A percentile compares a stretch with the other conserved stretches of the same genome.
These are phyloP conservation scores for Lactarius akahatsu DNA, from an alignment of 768 basidiomycete species.

Conservation along the genomic window DNA sequence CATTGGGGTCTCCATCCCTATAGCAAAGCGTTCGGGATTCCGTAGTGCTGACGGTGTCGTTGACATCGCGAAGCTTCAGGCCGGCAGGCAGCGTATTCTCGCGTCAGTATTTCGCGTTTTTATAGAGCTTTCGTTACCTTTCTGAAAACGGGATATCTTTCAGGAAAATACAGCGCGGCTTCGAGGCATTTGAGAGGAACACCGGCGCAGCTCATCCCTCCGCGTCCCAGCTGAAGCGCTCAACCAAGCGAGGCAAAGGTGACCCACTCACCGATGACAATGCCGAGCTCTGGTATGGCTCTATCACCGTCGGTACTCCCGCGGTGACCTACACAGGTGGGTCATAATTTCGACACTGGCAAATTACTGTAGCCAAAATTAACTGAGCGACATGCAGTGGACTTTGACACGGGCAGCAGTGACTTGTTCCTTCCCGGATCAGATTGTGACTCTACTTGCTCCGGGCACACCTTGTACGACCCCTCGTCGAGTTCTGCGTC, in stretches of 20 bases:
- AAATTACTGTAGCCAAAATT: background rate
- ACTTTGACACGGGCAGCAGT: constrained; percentile 41
- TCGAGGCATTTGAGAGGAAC: constrained; percentile 20
- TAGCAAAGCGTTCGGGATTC: constrained; percentile 7
- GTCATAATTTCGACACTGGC: background rate
- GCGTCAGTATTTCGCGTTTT: constrained; percentile 6
- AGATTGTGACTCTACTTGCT: constrained; percentile 36
- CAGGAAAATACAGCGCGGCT: constrained; percentile 26
- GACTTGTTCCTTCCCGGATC: constrained; percentile 39
- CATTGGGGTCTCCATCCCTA: constrained; percentile 11
- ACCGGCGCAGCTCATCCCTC: constrained; percentile 25
- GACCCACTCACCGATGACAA: constrained; percentile 15
- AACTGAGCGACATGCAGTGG: constrained; percentile 29
- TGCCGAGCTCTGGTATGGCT: constrained; percentile 24
- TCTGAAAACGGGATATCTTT: background rate
- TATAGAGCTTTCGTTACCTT: too few relatives aligned
- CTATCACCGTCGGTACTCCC: constrained; percentile 28
- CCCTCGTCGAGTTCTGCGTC: constrained; percentile 27
- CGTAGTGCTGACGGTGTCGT: constrained; percentile 5
- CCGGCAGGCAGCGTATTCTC: background rate
- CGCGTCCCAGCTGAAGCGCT: background rate
- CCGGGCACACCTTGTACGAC: constrained; percentile 14
- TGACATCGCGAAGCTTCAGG: constrained; percentile 4
- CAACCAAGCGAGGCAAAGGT: constrained; percentile 8
- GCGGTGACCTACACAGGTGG: constrained; percentile 20